Evolutionary conservation across 805 yeast species (phyloP).

Genomic region (Cyberlindnera mycetangii): DNA sequence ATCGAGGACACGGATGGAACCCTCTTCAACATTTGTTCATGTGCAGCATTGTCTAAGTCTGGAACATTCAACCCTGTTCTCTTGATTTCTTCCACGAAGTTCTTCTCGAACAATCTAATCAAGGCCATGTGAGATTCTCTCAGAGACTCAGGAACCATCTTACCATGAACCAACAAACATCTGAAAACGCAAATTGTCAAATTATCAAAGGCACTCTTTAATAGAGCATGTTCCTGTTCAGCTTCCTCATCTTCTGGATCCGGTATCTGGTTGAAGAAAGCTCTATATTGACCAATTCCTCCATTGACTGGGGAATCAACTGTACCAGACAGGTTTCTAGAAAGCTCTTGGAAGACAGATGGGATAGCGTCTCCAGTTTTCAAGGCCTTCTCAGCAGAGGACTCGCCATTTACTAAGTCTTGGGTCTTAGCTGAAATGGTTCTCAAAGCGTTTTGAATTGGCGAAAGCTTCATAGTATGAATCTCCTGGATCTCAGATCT

Average conservation of each 20-base stretch:
- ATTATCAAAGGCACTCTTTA: conserved; percentile 55
- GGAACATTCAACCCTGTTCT: conserved; percentile 30
- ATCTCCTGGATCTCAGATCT: conserved; percentile 64
- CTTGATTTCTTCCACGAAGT: conserved; percentile 63
- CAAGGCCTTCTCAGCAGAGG: conserved; percentile 49
- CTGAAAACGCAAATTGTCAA: conserved; percentile 61
- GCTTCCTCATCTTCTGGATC: conserved; percentile 27
- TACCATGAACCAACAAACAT: conserved; percentile 67
- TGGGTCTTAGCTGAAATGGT: conserved; percentile 64
- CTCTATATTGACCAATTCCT: conserved; percentile 81
- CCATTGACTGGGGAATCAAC: conserved; percentile 93
- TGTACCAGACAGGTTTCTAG: conserved; percentile 75
- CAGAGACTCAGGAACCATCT: conserved; percentile 53
- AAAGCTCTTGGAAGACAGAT: conserved; percentile 57
- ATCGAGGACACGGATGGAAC: conserved; percentile 19
- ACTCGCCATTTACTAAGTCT: conserved; percentile 68
- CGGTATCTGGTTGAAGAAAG: conserved; percentile 49
- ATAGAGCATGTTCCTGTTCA: conserved; percentile 28
- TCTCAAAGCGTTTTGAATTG: conserved; percentile 77
- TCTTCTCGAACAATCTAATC: conserved; percentile 56
- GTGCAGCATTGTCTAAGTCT: conserved; percentile 25
- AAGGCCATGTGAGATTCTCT: conserved; percentile 65
- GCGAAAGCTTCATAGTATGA: conserved; percentile 60
- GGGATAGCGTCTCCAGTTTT: conserved; percentile 48
- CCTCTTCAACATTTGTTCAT: conserved; percentile 18